These are phyloP conservation scores for Umbelopsis isabellina DNA, from an alignment of 192 early-diverging fungal species.

Conservation along the genomic window DNA sequence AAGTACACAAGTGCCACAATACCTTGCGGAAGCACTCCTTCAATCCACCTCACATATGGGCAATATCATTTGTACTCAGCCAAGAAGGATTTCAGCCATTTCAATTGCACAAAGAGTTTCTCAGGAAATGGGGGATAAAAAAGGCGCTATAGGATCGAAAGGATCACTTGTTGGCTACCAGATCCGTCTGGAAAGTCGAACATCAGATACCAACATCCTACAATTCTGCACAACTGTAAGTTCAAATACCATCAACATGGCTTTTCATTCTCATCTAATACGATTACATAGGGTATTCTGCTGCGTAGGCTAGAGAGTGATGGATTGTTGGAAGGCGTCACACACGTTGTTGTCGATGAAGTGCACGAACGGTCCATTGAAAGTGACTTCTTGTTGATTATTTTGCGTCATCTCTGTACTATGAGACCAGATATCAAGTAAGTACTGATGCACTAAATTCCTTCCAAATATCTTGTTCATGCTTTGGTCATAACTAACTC, in stretches of 20 bases:
- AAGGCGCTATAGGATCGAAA: conserved; percentile 50
- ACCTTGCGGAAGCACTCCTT: conserved; percentile 65
- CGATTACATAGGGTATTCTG: conserved; percentile 62
- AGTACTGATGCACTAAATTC: background rate
- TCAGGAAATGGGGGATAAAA: conserved; percentile 68
- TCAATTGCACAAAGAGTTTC: conserved; percentile 81
- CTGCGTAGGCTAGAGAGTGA: conserved; percentile 70
- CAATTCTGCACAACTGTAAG: conserved; percentile 76
- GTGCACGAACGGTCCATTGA: conserved; percentile 79
- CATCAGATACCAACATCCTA: conserved; percentile 59
- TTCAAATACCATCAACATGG: background rate
- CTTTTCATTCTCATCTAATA: too few species aligned
- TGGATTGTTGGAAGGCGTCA: conserved; percentile 56
- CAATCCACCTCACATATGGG: conserved; percentile 30
- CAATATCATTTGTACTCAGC: conserved; percentile 68
- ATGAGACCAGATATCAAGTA: conserved; percentile 57
- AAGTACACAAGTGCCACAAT: conserved; percentile 84
- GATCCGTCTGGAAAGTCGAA: conserved; percentile 66
- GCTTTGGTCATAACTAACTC: background rate
- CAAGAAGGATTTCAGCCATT: conserved; percentile 79
- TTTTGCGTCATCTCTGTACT: conserved; percentile 58
- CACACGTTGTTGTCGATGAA: conserved; percentile 78
- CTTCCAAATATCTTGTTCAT: background rate
- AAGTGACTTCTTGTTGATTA: conserved; percentile 74
- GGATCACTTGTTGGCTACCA: conserved; percentile 73